Conservation (phyloP, 805 yeast species). For the Pichia nanzhaoensis region DNA sequence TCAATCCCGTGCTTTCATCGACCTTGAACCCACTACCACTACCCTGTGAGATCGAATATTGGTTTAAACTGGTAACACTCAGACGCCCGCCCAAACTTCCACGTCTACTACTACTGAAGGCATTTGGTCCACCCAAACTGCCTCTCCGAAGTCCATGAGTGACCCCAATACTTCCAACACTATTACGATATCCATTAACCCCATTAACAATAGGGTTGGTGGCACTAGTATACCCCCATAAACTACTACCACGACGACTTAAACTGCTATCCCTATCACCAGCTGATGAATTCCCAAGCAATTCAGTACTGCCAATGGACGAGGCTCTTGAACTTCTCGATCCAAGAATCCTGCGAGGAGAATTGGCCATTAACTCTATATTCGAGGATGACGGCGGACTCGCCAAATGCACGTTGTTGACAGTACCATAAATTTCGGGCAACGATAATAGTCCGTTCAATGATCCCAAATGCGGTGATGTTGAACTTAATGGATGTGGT, state of each 20-base stretch:
- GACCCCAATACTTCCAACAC: constrained; percentile 4
- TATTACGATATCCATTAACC: not conserved
- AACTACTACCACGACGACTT: constrained; percentile 12
- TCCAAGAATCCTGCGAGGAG: constrained; percentile 7
- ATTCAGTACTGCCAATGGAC: constrained; percentile 11
- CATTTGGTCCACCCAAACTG: constrained; percentile 4
- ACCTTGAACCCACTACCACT: too few relatives aligned
- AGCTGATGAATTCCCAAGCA: constrained; percentile 1
- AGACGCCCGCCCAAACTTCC: constrained; percentile 9
- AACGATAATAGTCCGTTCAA: constrained; percentile 5
- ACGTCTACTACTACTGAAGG: constrained; percentile 7
- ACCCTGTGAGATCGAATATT: constrained; percentile 10
- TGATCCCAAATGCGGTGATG: constrained; percentile 13
- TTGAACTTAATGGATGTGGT: constrained; percentile 21
- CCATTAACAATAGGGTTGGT: not conserved
- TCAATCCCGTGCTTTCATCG: constrained; percentile 2
- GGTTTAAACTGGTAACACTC: constrained; percentile 14
- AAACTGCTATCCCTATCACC: constrained; percentile 7
- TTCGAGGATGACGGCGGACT: constrained; percentile 7
- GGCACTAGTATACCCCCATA: constrained; percentile 7
- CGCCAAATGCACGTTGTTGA: not conserved
- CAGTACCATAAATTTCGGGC: constrained; percentile 1
- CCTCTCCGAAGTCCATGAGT: constrained; percentile 6
- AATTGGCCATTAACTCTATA: constrained; percentile 7
- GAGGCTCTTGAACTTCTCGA: constrained; percentile 13